Evolutionary conservation across 1,284 basidiomycete genomes (phyloP).

Genomic region (Tilletia setariae): DNA sequence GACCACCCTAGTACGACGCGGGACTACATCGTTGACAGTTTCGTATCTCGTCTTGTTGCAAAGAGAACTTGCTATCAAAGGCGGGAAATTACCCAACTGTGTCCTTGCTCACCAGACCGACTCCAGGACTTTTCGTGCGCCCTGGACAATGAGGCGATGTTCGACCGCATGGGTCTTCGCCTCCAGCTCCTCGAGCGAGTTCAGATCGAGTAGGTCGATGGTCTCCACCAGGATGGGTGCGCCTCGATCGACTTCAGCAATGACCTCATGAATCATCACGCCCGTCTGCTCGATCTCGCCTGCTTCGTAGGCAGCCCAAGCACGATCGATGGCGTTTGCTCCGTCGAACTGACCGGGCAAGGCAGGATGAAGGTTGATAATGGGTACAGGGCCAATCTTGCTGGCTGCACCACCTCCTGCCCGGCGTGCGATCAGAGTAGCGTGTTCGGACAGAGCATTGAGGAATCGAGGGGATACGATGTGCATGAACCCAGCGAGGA

Average conservation of each 20-base stretch:
- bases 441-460: conserved; percentile 38
- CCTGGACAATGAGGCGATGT: conserved; percentile 88
- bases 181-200: conserved; percentile 73
- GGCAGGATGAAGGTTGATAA: conserved; percentile 96
- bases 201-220: conserved; percentile 69
- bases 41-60: too few species aligned
- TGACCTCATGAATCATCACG: conserved; percentile 90
- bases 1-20: too few species aligned
- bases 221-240: conserved; percentile 78
- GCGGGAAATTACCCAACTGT: too few species aligned
- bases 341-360: conserved; percentile 93
- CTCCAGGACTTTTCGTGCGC: conserved; percentile 67
- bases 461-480: conserved; percentile 65
- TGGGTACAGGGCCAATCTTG: conserved; percentile 63
- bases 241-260: conserved; percentile 88
- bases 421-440: conserved; percentile 28
- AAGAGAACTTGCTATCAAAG: too few species aligned
- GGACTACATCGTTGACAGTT: too few species aligned
- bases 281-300: conserved; percentile 65
- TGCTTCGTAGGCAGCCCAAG: conserved; percentile 79
- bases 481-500: conserved; percentile 98
- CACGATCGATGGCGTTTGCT: conserved; percentile 80
- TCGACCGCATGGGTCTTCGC: conserved; percentile 76
- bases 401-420: conserved; percentile 25
- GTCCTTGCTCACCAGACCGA: too few species aligned